phyloP scores from a whole-genome alignment of 768 basidiomycete genomes.

The Dacryopinax spathularia region DNA sequence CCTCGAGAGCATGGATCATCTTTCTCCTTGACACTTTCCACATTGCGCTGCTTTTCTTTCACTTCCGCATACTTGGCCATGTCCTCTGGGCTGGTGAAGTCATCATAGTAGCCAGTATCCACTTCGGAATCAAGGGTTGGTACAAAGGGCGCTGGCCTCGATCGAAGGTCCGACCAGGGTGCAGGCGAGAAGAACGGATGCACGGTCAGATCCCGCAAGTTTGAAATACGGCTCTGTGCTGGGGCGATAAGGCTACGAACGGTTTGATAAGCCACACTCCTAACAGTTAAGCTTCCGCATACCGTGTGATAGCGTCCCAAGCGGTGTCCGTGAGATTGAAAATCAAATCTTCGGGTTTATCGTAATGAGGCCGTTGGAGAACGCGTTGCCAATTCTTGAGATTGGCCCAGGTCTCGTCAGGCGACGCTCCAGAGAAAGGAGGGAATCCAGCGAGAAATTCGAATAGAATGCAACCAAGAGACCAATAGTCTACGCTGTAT shows the following conservation, averaged over 20 bases:
- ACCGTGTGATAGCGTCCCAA: conserved; percentile 90
- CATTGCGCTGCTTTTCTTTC: conserved; percentile 88
- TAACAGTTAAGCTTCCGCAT: conserved; percentile 11
- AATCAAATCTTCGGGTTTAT: conserved; percentile 87
- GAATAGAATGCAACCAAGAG: conserved; percentile 92
- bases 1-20: conserved; percentile 36
- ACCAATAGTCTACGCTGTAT: conserved; percentile 97
- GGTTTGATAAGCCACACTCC: neutral
- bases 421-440: conserved; percentile 88
- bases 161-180: conserved; percentile 68
- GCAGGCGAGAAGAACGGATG: conserved; percentile 74
- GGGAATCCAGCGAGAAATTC: conserved; percentile 96
- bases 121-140: conserved; percentile 87
- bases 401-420: conserved; percentile 98
- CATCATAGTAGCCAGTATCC: conserved; percentile 91
- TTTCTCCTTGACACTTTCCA: conserved; percentile 81
- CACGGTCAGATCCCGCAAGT: conserved; percentile 51
- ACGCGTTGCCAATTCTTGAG: conserved; percentile 95
- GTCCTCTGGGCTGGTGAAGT: conserved; percentile 75
- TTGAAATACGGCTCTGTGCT: conserved; percentile 61
- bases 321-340: conserved; percentile 89
- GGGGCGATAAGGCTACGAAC: conserved; percentile 66
- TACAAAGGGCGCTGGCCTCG: conserved; percentile 72
- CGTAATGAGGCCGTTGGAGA: conserved; percentile 83
- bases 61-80: conserved; percentile 99